These are phyloP conservation scores for Peribolospora baueri DNA, from an alignment of 768 basidiomycete genomes.

Conservation along the genomic window DNA sequence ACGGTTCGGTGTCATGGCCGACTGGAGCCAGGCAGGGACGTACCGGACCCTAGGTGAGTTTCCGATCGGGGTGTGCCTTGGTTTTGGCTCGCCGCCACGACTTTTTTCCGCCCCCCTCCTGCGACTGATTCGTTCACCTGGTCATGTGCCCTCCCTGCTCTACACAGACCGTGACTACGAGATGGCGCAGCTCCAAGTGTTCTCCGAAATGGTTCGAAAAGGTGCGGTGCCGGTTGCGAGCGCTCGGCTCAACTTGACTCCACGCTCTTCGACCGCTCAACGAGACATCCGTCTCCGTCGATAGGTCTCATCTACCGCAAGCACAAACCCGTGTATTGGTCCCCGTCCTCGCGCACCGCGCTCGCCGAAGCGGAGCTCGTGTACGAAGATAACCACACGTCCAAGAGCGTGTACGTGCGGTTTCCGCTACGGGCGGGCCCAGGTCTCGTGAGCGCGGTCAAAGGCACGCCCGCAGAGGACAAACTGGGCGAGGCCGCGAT, in stretches of 20 bases:
- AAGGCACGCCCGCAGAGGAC: neutral
- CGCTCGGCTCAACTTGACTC: neutral
- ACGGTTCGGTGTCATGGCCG: conserved; percentile 70
- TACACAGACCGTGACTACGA: conserved; percentile 65
- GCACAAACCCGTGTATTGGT: conserved; percentile 77
- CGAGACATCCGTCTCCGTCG: neutral
- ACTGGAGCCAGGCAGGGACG: conserved; percentile 41
- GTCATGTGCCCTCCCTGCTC: neutral
- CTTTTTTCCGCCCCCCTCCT: too few relatives aligned
- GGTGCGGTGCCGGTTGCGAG: conserved; percentile 23
- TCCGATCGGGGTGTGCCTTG: too few relatives aligned
- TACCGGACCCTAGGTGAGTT: conserved; percentile 63
- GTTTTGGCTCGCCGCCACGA: too few relatives aligned
- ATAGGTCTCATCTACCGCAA: conserved; percentile 60
- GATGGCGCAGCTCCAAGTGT: conserved; percentile 60
- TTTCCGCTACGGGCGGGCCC: conserved; percentile 30
- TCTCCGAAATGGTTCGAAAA: conserved; percentile 66
- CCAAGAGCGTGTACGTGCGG: conserved; percentile 62
- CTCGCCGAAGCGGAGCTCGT: conserved; percentile 82
- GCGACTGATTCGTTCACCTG: too few relatives aligned
- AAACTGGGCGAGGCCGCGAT: conserved; percentile 25
- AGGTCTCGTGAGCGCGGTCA: conserved; percentile 5
- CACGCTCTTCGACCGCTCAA: neutral
- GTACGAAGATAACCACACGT: conserved; percentile 70
- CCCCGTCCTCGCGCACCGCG: conserved; percentile 79